Evolutionary conservation across 2,329 filamentous ascomycete genomes (phyloP).

Genomic region (Hypoxylon sp.): DNA sequence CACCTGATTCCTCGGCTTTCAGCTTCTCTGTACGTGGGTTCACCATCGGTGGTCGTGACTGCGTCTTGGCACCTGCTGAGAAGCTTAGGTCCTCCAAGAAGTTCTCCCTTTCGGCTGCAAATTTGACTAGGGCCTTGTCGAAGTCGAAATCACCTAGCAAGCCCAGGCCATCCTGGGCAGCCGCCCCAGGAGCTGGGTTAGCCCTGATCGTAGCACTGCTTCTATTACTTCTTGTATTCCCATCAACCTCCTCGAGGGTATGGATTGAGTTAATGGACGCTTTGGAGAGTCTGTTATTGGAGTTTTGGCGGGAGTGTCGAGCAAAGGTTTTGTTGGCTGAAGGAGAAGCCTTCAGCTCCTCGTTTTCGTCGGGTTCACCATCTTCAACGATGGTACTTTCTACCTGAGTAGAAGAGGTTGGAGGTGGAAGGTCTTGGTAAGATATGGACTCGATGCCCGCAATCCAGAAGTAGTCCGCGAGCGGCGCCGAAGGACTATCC

Average conservation of each 20-base stretch:
- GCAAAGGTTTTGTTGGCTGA: conserved; percentile 60
- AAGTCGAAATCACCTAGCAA: conserved; percentile 84
- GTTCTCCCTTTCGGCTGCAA: conserved; percentile 92
- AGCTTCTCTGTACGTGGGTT: conserved; percentile 87
- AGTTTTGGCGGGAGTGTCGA: conserved; percentile 74
- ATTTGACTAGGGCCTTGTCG: conserved; percentile 92
- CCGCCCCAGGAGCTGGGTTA: conserved; percentile 50
- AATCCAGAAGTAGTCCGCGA: conserved; percentile 84
- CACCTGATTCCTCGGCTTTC: conserved; percentile 77
- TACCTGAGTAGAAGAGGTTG: conserved; percentile 59
- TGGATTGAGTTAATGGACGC: conserved; percentile 66
- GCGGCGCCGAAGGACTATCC: conserved; percentile 73
- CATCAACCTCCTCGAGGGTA: conserved; percentile 71
- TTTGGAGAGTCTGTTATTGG: conserved; percentile 71
- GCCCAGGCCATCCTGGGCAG: conserved; percentile 56
- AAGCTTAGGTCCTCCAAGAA: conserved; percentile 95
- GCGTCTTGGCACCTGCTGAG: conserved; percentile 83
- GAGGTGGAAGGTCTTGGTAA: conserved; percentile 69
- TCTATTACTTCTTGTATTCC: conserved; percentile 73
- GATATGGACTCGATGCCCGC: conserved; percentile 78
- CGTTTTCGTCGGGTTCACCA: conserved; percentile 67
- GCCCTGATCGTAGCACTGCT: conserved; percentile 76
- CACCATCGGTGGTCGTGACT: conserved; percentile 78
- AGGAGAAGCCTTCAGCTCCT: conserved; percentile 48
- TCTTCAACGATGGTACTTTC: conserved; percentile 75